Percentiles rank a stretch among this genome's conserved stretches.
phyloP scores from a whole-genome alignment of 495 filamentous ascomycete genomes.

The Durotheca rogersii region DNA sequence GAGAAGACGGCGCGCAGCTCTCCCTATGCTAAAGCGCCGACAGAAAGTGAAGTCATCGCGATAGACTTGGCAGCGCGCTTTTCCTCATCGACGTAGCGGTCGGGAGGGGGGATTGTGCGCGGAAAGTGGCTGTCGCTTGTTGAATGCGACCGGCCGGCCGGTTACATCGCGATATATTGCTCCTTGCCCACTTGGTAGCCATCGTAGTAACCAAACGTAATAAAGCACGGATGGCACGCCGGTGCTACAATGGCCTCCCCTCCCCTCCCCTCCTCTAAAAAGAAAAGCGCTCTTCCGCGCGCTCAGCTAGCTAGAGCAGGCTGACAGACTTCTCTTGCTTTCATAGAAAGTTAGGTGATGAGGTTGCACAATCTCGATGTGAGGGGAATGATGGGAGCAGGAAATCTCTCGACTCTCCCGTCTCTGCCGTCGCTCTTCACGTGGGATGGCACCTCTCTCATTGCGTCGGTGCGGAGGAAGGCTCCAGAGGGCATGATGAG shows the following conservation, averaged over 20 bases:
- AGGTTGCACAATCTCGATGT: constrained; percentile 16
- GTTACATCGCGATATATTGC: constrained; percentile 28
- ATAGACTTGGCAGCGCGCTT: constrained; percentile 4
- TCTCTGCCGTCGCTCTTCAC: constrained; percentile 3
- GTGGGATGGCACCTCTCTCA: no score
- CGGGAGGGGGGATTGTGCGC: constrained; percentile 7
- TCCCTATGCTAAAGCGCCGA: background rate
- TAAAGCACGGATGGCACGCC: constrained; percentile 17
- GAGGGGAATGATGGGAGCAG: constrained; percentile 1
- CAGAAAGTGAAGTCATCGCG: constrained; percentile 21
- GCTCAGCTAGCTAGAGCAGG: no score
- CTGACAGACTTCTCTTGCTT: no score
- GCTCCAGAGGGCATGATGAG: constrained; percentile 18
- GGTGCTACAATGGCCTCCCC: constrained; percentile 8
- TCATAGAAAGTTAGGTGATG: no score
- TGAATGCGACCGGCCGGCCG: no score
- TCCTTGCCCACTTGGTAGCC: constrained; percentile 5
- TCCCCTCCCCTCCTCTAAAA: no score
- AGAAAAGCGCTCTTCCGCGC: no score
- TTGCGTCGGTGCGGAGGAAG: constrained; percentile 18
- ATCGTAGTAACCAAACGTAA: constrained; percentile 21
- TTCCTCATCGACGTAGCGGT: constrained; percentile 5
- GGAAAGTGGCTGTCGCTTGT: no score
- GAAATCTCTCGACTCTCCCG: no score
- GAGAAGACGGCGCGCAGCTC: constrained; percentile 21